Evolutionary conservation across 2,329 filamentous ascomycete genomes (phyloP).

Genomic region (Talaromyces verruculosus): DNA sequence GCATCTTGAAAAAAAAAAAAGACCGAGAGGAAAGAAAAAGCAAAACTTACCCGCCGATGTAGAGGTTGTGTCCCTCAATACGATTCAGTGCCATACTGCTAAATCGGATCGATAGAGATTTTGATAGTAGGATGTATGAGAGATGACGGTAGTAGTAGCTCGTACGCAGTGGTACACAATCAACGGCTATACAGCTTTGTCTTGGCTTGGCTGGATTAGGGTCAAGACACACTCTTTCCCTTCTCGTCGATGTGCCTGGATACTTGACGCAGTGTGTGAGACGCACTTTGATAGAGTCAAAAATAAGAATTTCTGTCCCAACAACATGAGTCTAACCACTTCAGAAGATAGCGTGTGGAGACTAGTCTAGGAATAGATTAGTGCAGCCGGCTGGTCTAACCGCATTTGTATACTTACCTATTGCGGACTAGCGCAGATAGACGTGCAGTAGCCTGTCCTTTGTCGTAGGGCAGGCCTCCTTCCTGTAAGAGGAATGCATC

Average conservation of each 20-base stretch:
- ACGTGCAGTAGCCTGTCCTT: neutral
- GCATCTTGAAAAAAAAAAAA: neutral
- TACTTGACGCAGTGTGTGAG: neutral
- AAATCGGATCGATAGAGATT: neutral
- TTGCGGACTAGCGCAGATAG: neutral
- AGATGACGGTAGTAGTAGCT: neutral
- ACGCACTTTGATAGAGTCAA: constrained; percentile 5
- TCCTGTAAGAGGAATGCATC: neutral
- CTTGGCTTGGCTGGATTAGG: neutral
- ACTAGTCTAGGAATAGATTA: constrained; percentile 21
- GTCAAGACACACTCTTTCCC: neutral
- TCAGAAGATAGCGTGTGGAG: constrained; percentile 24
- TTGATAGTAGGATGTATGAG: neutral
- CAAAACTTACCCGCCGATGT: constrained; percentile 69
- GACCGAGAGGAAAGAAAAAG: neutral
- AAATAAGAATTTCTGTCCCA: constrained; percentile 6
- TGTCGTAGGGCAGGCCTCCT: constrained; percentile 7
- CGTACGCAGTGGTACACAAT: neutral
- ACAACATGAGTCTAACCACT: neutral
- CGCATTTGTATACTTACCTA: constrained; percentile 14
- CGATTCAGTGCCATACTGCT: constrained; percentile 55
- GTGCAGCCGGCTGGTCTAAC: neutral
- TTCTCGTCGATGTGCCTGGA: neutral
- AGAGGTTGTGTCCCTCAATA: constrained; percentile 69
- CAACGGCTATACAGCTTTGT: neutral